phyloP scores from a whole-genome alignment of 2,329 filamentous ascomycete genomes.

The Rutstroemia sydowiana region DNA sequence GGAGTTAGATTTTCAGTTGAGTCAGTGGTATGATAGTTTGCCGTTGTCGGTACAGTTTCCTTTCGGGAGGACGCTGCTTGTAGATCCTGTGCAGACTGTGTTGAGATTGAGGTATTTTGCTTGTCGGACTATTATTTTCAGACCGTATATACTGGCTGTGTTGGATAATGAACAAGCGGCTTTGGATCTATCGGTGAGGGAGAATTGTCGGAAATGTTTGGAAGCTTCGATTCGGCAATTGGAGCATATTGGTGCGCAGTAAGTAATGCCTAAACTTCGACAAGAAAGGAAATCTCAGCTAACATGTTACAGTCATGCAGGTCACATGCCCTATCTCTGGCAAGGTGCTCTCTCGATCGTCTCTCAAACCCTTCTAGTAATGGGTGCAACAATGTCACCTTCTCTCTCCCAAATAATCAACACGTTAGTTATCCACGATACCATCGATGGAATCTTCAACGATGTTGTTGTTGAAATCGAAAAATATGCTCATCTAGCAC shows the following conservation, averaged over 20 bases:
- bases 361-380: constrained; percentile 72
- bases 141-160: constrained; percentile 74
- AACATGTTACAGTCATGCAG: constrained; percentile 53
- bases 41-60: constrained; percentile 71
- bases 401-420: constrained; percentile 59
- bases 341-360: constrained; percentile 78
- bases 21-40: constrained; percentile 77
- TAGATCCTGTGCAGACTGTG: constrained; percentile 72
- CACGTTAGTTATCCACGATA: constrained; percentile 48
- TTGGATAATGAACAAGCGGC: constrained; percentile 69
- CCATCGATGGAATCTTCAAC: constrained; percentile 69
- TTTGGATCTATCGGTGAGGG: constrained; percentile 63
- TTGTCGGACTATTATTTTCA: constrained; percentile 79
- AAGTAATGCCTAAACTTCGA: constrained; percentile 32
- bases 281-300: constrained; percentile 8
- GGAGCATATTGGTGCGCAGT: constrained; percentile 72
- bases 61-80: constrained; percentile 57
- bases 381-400: constrained; percentile 77
- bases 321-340: constrained; percentile 81
- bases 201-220: constrained; percentile 73
- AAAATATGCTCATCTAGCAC: constrained; percentile 65
- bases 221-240: constrained; percentile 74
- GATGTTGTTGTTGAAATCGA: constrained; percentile 71
- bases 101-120: constrained; percentile 75
- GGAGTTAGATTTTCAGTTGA: constrained; percentile 74